These are phyloP conservation scores for Pistacia atlantica DNA, from an alignment of 345 rosid species.

Conservation along the genomic window DNA sequence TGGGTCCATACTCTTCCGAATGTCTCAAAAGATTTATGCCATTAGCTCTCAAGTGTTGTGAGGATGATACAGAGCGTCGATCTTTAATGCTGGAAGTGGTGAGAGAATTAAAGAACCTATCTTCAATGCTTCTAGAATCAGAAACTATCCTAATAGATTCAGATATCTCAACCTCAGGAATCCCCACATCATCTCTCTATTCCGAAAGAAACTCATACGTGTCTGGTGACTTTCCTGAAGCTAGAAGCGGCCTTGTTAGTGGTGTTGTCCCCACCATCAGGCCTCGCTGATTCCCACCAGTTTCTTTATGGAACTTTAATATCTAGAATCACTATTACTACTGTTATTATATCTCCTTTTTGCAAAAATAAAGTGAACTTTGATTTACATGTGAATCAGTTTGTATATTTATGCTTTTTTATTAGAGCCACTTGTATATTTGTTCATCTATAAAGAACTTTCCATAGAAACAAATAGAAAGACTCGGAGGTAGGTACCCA, in stretches of 20 bases:
- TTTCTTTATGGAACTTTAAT: not conserved
- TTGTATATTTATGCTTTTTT: not conserved
- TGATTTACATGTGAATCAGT: not conserved
- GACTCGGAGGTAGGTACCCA: no score
- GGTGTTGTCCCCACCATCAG: conserved; percentile 48
- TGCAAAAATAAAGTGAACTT: not conserved
- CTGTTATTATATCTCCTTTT: not conserved
- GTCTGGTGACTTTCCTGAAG: conserved; percentile 17
- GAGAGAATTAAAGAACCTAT: conserved; percentile 49
- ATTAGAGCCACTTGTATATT: no score
- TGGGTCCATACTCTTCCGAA: conserved; percentile 41
- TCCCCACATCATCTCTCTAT: conserved; percentile 4
- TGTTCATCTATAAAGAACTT: no score
- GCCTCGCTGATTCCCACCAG: conserved; percentile 39
- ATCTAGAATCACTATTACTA: not conserved
- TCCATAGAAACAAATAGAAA: no score
- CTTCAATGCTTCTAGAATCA: conserved; percentile 25
- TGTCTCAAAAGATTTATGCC: conserved; percentile 41
- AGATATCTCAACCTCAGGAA: conserved; percentile 16
- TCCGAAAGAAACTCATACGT: conserved; percentile 12
- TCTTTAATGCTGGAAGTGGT: conserved; percentile 50
- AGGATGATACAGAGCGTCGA: conserved; percentile 32
- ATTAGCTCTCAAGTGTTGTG: conserved; percentile 46
- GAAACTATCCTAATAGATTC: conserved; percentile 19
- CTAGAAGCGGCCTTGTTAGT: conserved; percentile 46